Base-by-base conservation (phyloP, 306 rosid genomes). In the Clitoria ternatea region DNA sequence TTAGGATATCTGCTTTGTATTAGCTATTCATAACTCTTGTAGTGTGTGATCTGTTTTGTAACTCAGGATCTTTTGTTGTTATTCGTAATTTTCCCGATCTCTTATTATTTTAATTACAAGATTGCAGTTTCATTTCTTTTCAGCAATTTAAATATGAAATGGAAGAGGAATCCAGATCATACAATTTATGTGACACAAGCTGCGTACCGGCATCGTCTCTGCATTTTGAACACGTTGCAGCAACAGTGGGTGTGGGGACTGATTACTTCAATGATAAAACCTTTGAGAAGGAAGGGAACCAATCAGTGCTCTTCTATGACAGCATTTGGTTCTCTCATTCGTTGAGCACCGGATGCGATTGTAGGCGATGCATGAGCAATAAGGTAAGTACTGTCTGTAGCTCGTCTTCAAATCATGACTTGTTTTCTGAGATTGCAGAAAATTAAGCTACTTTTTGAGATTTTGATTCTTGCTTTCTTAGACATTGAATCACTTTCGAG, bases 151-250 rank as follows among this genome's bases (percentile, higher is more conserved):
- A 36, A 13, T 60, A 20, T 72, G 30, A 61, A 68, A 74, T 53
- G 43, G 66, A 23, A 54, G 74, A 73, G 68, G 62, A 68, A n/a
- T 68, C 61, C 8, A 27, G 26, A 61, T 47, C 33, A 47, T 17
- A 32, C 52, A 56, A 61, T 47, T 9, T 55, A 48, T 47, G 54
- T 12, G 70, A 62, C 29, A 27, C 65, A 52, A 49, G 43, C 19
- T 70, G 20, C 69, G 45, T 70, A 47, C 30, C 63, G 57, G 37
- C 70, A 47, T 20, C 50, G 5, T 45, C 23, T 22, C n/a, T 48
- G 74, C 66, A 68, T 44, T 57, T 69, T 24, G 76, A 77, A 68
- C 80, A 20, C 54, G 40, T 82, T 80, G 77, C 74, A 62, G 56
- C 70, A 23, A 29, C 33, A 55, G 52, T 18, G 7, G 62, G 49